Conservation (phyloP, 129 eudicot species). For the Escallonia rubra region DNA sequence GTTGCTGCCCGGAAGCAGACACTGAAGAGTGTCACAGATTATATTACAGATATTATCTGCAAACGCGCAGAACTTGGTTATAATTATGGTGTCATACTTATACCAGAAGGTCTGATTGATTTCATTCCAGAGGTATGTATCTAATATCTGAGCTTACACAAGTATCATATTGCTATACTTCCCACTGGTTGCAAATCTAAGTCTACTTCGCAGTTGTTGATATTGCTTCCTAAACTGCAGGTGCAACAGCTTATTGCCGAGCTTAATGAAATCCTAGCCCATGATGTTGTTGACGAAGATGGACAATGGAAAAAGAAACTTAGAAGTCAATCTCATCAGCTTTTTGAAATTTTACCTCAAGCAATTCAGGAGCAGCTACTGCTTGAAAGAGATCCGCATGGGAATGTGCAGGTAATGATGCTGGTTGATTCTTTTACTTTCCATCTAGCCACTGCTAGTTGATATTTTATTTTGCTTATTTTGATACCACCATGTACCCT, state of each 20-base stretch:
- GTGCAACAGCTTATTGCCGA: constrained; percentile 90
- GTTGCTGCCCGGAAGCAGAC: constrained; percentile 77
- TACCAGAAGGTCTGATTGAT: constrained; percentile 95
- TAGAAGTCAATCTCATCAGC: constrained; percentile 54
- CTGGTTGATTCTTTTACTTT: constrained; percentile 5
- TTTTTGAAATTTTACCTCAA: constrained; percentile 73
- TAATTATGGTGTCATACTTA: constrained; percentile 86
- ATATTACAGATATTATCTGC: constrained; percentile 75
- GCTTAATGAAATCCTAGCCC: constrained; percentile 94
- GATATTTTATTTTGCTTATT: background rate
- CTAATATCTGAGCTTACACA: background rate
- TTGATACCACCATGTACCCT: background rate
- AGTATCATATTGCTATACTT: background rate
- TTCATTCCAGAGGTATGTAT: constrained; percentile 88
- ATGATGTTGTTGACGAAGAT: constrained; percentile 65
- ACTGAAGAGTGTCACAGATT: constrained; percentile 72
- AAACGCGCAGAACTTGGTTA: constrained; percentile 83
- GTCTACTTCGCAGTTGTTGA: background rate
- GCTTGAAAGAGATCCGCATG: constrained; percentile 99
- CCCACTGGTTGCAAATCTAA: background rate
- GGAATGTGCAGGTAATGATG: constrained; percentile 85
- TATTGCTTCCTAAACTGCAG: constrained; percentile 30
- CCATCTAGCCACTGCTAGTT: background rate
- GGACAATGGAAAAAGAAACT: constrained; percentile 94
- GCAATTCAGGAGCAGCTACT: constrained; percentile 88